Conservation (phyloP, 345 rosid genomes). For the Citrus hindsii region DNA sequence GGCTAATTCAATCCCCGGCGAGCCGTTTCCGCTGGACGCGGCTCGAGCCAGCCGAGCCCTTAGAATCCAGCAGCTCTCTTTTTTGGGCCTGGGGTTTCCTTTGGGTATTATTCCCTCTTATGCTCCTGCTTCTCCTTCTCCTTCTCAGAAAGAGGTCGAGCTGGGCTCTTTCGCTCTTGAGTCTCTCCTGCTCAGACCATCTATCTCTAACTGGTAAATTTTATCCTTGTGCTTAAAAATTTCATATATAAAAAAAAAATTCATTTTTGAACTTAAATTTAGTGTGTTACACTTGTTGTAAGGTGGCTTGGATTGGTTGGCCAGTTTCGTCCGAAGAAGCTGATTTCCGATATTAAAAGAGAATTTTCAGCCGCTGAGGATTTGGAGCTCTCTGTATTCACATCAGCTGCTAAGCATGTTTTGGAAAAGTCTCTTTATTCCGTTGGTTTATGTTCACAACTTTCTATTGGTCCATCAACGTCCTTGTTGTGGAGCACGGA, state of each 20-base stretch:
- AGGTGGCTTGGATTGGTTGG: slow-evolving; percentile 86
- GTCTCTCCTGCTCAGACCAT: slow-evolving; percentile 55
- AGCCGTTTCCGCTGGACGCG: slow-evolving; percentile 65
- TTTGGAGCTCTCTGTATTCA: slow-evolving; percentile 45
- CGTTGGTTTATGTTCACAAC: slow-evolving; percentile 55
- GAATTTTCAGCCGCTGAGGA: slow-evolving; percentile 51
- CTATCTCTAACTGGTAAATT: slow-evolving; percentile 53
- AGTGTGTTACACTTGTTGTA: not conserved
- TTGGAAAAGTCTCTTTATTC: slow-evolving; percentile 76
- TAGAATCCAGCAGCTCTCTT: slow-evolving; percentile 85
- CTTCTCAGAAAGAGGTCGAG: slow-evolving; percentile 43
- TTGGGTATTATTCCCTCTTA: slow-evolving; percentile 74
- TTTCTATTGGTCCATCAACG: slow-evolving; percentile 44
- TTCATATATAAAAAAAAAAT: too few species aligned
- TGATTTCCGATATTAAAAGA: slow-evolving; percentile 52
- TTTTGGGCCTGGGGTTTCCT: slow-evolving; percentile 66
- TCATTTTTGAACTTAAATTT: too few species aligned
- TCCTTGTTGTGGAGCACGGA: slow-evolving; percentile 56
- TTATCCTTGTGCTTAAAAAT: not conserved
- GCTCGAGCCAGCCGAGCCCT: slow-evolving; percentile 65
- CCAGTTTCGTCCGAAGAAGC: slow-evolving; percentile 74
- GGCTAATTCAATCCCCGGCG: slow-evolving; percentile 72
- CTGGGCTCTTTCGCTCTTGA: slow-evolving; percentile 70
- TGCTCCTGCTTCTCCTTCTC: slow-evolving; percentile 46
- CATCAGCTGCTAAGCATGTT: slow-evolving; percentile 54